Evolutionary conservation across 163 green algal species (phyloP), one percentile per base, ranked within the genome.

Genomic region (Botryococcus braunii): DNA sequence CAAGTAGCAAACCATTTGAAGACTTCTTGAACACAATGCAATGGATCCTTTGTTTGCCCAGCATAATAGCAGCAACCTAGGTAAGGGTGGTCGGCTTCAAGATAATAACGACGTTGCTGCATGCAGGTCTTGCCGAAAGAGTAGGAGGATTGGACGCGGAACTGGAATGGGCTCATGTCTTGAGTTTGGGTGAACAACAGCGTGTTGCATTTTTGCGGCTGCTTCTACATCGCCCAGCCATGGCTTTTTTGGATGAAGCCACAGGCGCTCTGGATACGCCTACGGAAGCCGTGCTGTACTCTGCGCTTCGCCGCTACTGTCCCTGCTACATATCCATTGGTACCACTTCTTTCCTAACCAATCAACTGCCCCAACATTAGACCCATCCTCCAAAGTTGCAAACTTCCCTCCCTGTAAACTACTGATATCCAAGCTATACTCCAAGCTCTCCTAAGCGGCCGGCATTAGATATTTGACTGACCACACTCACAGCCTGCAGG

Each of bases 231-330:
- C 37, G 57, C 34, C 87, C 88, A 1, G 69, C 69, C 4, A 77
- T 96, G 21, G 75, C 91, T 2, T 95, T 95, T 56, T 69, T 94
- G 37, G 90, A 96, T 77, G 90, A 96, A 70, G 84, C 88, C 8
- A 93, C 89, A 0, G 85, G 77, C 11, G 89, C 84, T 0, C 57
- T 95, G 72, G 89, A 94, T 68, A 71, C 66, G 0, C 68, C 69
- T 9, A 89, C 81, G 3, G 88, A 95, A 75, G 64, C 50, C 0
- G 74, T 69, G 4, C 56, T 93, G 49, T 95, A 95, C 71, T 34
- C 23, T 0, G 47, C 56, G 4, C 71, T 92, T 21, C 63, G 68
- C 50, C 60, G 40, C 32, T 27, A 72, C 37, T 81, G 76, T 50
- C 27, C 49, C 35, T 83, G 70, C 70, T 88, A 80, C 66, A 73